A percentile compares a stretch with the other conserved stretches of the same genome.
Evolutionary conservation across 768 basidiomycete genomes (phyloP).

Genomic region (Mycena chlorophos): DNA sequence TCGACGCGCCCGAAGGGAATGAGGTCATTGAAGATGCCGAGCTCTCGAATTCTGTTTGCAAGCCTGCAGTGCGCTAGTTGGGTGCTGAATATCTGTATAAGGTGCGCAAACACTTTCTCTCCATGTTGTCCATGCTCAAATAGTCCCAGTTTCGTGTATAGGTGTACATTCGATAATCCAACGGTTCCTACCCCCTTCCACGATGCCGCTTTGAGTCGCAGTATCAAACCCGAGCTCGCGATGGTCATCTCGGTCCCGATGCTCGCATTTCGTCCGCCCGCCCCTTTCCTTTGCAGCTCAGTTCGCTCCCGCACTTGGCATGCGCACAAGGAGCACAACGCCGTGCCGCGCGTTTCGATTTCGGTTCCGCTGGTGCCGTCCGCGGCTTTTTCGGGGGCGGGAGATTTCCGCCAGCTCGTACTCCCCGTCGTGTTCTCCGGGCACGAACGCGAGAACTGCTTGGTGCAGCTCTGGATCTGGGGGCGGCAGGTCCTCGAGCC

Average conservation of each 20-base stretch:
- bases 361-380: background rate
- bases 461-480: background rate
- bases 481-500: background rate
- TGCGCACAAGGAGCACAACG: slow-evolving; percentile 8
- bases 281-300: slow-evolving; percentile 7
- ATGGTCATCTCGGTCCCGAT: background rate
- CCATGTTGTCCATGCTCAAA: background rate
- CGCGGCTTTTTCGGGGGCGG: slow-evolving; percentile 2
- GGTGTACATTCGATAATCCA: background rate
- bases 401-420: background rate
- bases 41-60: too few relatives aligned
- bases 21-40: too few relatives aligned
- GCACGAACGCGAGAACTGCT: background rate
- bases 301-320: background rate
- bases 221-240: slow-evolving; percentile 5
- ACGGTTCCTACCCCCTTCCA: background rate
- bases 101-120: too few relatives aligned
- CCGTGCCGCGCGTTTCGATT: background rate
- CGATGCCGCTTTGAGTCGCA: slow-evolving; percentile 1
- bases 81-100: too few relatives aligned
- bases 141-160: background rate
- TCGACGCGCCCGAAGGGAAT: too few relatives aligned
- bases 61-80: too few relatives aligned
- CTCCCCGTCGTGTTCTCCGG: background rate
- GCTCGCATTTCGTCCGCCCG: slow-evolving; percentile 6